Evolutionary conservation across 225 moss, liverwort and hornwort genomes (phyloP).

Genomic region (Polytrichum formosum): DNA sequence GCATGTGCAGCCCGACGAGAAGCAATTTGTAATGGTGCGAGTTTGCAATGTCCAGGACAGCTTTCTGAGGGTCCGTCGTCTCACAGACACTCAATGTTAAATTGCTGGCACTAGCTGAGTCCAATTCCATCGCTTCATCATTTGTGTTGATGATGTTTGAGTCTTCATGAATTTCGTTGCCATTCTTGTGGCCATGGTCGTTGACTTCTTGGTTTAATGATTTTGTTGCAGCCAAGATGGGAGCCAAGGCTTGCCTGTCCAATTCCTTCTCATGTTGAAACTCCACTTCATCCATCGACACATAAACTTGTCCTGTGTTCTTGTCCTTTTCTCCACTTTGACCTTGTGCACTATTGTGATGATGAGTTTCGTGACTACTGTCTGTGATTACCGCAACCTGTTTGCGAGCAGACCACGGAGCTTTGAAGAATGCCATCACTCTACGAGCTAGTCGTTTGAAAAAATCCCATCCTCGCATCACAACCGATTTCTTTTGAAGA

Average conservation of each 20-base stretch:
- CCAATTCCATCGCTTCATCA: neutral
- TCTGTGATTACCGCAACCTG: conserved; percentile 8
- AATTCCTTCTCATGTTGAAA: conserved; percentile 38
- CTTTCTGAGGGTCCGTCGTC: conserved; percentile 26
- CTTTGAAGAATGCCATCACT: conserved; percentile 29
- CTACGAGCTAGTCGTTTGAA: conserved; percentile 7
- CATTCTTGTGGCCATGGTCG: neutral
- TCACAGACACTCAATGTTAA: conserved; percentile 35
- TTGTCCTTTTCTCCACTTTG: conserved; percentile 6
- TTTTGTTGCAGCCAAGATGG: conserved; percentile 30
- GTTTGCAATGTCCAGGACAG: conserved; percentile 32
- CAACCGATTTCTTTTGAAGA: conserved; percentile 10
- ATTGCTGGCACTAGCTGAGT: conserved; percentile 4
- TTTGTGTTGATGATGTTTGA: neutral
- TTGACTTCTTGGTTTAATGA: conserved; percentile 12
- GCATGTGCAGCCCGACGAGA: conserved; percentile 31
- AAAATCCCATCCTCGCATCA: conserved; percentile 9
- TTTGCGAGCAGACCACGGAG: conserved; percentile 20
- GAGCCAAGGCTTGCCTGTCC: conserved; percentile 50
- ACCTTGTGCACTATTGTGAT: neutral
- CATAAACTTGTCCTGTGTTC: conserved; percentile 10
- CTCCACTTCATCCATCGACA: conserved; percentile 33
- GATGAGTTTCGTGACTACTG: neutral
- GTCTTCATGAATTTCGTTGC: conserved; percentile 1
- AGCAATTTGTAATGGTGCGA: conserved; percentile 17